Evolutionary conservation across 2,329 filamentous ascomycete genomes (phyloP).

Genomic region (Tolypocladium pustulatum): DNA sequence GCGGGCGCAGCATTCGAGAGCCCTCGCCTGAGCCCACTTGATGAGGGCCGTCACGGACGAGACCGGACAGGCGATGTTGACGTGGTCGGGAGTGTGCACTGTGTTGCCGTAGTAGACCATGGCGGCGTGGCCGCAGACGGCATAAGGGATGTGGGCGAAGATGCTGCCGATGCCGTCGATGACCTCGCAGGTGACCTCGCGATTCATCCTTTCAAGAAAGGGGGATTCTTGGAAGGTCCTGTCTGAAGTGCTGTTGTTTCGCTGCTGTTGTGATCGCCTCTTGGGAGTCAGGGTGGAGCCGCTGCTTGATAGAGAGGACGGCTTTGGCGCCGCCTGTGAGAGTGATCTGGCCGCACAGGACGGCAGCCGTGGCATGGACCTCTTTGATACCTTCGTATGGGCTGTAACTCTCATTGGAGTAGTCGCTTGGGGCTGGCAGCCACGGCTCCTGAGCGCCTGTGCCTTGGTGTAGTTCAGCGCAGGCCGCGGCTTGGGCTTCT

Average conservation of each 20-base stretch:
- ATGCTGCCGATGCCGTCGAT: constrained; percentile 26
- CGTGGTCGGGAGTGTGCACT: constrained; percentile 14
- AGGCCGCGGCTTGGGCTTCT: neutral
- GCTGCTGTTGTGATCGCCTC: neutral
- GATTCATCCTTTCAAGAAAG: constrained; percentile 11
- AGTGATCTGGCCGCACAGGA: neutral
- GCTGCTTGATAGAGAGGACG: neutral
- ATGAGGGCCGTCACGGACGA: constrained; percentile 23
- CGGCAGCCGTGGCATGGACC: neutral
- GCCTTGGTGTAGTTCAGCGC: neutral
- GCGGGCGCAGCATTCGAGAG: constrained; percentile 15
- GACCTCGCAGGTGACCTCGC: constrained; percentile 22
- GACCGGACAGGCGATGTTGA: constrained; percentile 31
- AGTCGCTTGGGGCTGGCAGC: neutral
- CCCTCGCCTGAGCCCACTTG: constrained; percentile 28
- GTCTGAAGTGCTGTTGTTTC: neutral
- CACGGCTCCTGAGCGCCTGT: neutral
- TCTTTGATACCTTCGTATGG: neutral
- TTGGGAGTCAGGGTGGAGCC: neutral
- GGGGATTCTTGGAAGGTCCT: neutral
- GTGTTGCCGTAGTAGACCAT: constrained; percentile 32
- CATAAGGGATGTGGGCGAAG: constrained; percentile 34
- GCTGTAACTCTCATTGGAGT: neutral
- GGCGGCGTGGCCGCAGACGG: constrained; percentile 33
- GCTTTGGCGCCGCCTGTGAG: neutral